Evolutionary conservation across 2,329 filamentous ascomycete species (phyloP).

Genomic region (Curvularia lunata): DNA sequence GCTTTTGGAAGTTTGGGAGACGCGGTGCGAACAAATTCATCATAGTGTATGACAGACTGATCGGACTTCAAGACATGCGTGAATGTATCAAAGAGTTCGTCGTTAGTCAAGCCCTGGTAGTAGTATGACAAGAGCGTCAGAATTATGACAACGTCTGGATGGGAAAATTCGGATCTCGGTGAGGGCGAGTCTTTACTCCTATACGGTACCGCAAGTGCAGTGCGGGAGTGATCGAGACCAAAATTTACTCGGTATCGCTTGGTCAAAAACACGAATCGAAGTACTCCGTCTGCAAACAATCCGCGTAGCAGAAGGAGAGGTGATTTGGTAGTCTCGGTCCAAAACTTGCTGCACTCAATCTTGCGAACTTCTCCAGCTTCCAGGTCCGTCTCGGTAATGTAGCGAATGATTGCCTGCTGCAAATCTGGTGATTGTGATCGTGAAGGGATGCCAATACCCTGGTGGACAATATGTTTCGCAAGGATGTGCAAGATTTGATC

Average conservation of each 20-base stretch:
- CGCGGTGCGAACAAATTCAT: constrained; percentile 53
- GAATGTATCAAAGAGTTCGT: constrained; percentile 59
- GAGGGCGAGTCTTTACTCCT: constrained; percentile 69
- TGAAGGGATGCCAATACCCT: constrained; percentile 57
- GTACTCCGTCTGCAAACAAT: constrained; percentile 62
- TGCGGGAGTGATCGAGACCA: constrained; percentile 56
- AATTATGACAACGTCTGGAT: constrained; percentile 70
- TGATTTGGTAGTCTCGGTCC: constrained; percentile 41
- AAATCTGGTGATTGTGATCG: constrained; percentile 40
- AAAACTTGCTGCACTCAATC: constrained; percentile 42
- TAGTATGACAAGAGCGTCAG: constrained; percentile 73
- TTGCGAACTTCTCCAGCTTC: constrained; percentile 36
- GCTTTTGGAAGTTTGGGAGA: constrained; percentile 31
- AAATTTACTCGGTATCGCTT: constrained; percentile 73
- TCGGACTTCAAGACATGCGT: constrained; percentile 58
- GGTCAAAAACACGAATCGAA: constrained; percentile 60
- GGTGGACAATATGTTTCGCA: constrained; percentile 50
- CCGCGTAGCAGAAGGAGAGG: constrained; percentile 60
- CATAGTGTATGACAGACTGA: constrained; percentile 60
- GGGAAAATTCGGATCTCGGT: constrained; percentile 69
- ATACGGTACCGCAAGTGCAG: constrained; percentile 61
- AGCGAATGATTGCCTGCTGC: constrained; percentile 48
- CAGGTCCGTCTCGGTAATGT: constrained; percentile 53
- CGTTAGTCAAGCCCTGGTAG: constrained; percentile 62
- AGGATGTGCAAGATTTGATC: constrained; percentile 34